Conservation (phyloP, 1,139 yeast species). For the Lodderomyces parapsilosis region DNA sequence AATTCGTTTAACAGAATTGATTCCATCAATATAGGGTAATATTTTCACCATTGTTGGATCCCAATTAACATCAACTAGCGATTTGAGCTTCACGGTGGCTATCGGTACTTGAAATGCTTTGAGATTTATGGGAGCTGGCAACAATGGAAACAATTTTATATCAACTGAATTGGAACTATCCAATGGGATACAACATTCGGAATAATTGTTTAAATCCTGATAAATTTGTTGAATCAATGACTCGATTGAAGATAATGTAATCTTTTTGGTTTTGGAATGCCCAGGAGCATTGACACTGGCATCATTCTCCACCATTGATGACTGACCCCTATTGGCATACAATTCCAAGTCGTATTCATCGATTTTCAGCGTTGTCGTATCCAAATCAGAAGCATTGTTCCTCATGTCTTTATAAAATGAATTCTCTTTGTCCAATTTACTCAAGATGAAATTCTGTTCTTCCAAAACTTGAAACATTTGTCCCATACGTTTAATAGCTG, state of each 20-base stretch:
- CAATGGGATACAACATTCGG: constrained; percentile 92
- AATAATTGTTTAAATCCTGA: constrained; percentile 90
- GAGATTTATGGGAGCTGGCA: constrained; percentile 80
- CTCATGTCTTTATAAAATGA: constrained; percentile 30
- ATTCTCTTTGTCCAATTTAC: constrained; percentile 46
- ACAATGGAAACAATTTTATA: constrained; percentile 83
- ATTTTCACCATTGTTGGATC: constrained; percentile 94
- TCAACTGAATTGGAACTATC: constrained; percentile 89
- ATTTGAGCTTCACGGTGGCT: constrained; percentile 68
- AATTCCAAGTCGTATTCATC: constrained; percentile 11
- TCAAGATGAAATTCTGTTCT: constrained; percentile 78
- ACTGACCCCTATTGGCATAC: constrained; percentile 1
- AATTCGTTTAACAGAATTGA: constrained; percentile 76
- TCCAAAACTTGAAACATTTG: constrained; percentile 88
- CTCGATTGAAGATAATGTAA: constrained; percentile 62
- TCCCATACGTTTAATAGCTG: constrained; percentile 80
- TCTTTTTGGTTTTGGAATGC: constrained; percentile 38
- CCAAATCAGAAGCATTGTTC: constrained; percentile 2
- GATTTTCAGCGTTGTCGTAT: not conserved
- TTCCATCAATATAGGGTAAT: constrained; percentile 82
- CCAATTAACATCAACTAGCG: constrained; percentile 87
- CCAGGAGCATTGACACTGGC: constrained; percentile 33
- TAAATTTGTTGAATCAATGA: constrained; percentile 83
- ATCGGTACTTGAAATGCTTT: constrained; percentile 84
- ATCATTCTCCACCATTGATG: constrained; percentile 4